A percentile compares a stretch with the other conserved stretches of the same genome.
phyloP scores from a whole-genome alignment of 2,329 filamentous ascomycete species.

The Paramyrothecium roridum region DNA sequence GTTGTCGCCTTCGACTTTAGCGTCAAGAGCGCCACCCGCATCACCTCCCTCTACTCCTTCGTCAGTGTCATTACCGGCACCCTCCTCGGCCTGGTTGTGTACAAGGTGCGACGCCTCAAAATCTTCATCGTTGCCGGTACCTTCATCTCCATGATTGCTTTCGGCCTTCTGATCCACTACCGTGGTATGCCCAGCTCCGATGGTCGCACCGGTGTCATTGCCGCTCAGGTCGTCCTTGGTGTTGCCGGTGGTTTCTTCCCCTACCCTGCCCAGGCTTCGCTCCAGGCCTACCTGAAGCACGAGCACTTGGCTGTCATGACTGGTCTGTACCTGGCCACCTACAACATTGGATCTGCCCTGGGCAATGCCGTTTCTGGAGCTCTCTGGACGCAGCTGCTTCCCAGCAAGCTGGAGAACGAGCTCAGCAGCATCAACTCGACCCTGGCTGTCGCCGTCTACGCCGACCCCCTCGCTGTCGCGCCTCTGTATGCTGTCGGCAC shows the following conservation, averaged over 20 bases:
- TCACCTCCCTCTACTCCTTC: constrained; percentile 57
- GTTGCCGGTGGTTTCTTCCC: constrained; percentile 62
- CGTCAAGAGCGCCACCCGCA: constrained; percentile 52
- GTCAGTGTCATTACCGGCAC: constrained; percentile 55
- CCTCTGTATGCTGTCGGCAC: constrained; percentile 36
- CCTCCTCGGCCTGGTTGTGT: constrained; percentile 54
- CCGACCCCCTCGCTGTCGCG: constrained; percentile 30
- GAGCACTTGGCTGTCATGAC: constrained; percentile 62
- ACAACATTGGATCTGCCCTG: constrained; percentile 59
- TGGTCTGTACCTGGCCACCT: constrained; percentile 59
- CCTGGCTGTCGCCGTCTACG: constrained; percentile 30
- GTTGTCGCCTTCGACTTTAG: constrained; percentile 59
- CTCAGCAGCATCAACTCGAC: constrained; percentile 31
- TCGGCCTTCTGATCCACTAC: constrained; percentile 61
- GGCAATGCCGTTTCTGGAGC: constrained; percentile 59
- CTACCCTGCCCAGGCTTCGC: constrained; percentile 43
- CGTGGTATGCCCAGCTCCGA: constrained; percentile 45
- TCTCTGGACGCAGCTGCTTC: constrained; percentile 59
- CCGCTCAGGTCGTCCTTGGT: constrained; percentile 59
- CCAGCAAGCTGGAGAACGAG: constrained; percentile 37
- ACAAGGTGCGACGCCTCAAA: constrained; percentile 57
- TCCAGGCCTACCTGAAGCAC: constrained; percentile 39
- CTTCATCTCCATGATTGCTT: constrained; percentile 60
- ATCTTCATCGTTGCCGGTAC: constrained; percentile 61
- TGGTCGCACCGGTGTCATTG: constrained; percentile 55